Evolutionary conservation across 2,329 filamentous ascomycete species (phyloP).

Genomic region (Rhinocladiella mackenziei): DNA sequence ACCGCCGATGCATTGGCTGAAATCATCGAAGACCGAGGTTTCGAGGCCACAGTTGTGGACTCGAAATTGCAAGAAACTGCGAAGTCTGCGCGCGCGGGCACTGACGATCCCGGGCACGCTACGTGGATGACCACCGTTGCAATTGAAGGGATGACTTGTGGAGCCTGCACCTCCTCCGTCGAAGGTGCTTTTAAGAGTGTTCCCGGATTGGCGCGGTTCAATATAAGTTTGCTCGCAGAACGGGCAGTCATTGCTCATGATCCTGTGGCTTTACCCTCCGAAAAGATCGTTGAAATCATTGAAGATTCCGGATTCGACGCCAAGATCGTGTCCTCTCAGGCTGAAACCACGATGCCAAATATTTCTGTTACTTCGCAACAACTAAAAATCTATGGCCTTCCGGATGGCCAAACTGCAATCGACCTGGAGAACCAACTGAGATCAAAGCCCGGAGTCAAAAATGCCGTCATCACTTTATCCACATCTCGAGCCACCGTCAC

Average conservation of each 20-base stretch:
- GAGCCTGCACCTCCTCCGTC: conserved; percentile 89
- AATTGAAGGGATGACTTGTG: conserved; percentile 96
- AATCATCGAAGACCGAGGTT: conserved; percentile 66
- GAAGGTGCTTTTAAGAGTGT: conserved; percentile 74
- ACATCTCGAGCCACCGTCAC: conserved; percentile 70
- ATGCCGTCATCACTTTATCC: conserved; percentile 68
- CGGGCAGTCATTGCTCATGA: conserved; percentile 86
- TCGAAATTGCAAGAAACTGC: conserved; percentile 47
- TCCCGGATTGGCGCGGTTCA: conserved; percentile 79
- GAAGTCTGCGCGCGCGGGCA: conserved; percentile 33
- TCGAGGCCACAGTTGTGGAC: conserved; percentile 74
- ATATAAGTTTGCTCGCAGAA: conserved; percentile 90
- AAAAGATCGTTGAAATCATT: conserved; percentile 75
- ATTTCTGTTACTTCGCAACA: conserved; percentile 61
- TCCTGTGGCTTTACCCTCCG: conserved; percentile 62
- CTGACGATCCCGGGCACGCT: conserved; percentile 33
- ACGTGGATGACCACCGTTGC: conserved; percentile 74
- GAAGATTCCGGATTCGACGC: conserved; percentile 90
- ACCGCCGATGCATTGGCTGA: conserved; percentile 53
- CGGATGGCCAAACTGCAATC: conserved; percentile 67
- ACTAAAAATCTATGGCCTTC: conserved; percentile 78
- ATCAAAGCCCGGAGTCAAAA: conserved; percentile 65
- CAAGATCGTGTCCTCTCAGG: conserved; percentile 70
- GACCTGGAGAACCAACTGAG: conserved; percentile 66
- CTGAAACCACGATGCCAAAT: conserved; percentile 54